phyloP scores from a whole-genome alignment of 2,329 filamentous ascomycete species.

The Chaetomium sp. region DNA sequence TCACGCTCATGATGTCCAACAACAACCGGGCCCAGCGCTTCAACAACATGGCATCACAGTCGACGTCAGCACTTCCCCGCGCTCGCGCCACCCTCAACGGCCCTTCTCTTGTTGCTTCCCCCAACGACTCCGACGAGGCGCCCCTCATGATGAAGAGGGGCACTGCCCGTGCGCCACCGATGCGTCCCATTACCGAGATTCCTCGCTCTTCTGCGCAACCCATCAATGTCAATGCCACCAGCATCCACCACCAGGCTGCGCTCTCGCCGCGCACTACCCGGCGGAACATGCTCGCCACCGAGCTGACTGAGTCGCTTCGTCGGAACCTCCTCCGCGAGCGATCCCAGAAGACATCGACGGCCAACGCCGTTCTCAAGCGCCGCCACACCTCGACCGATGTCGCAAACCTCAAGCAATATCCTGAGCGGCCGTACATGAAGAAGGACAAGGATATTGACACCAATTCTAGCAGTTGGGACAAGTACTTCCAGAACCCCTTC shows the following conservation, averaged over 20 bases:
- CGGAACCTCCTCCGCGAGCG: slow-evolving; percentile 92
- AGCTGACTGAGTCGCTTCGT: slow-evolving; percentile 86
- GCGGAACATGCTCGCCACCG: slow-evolving; percentile 90
- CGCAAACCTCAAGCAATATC: slow-evolving; percentile 77
- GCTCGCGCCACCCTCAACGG: slow-evolving; percentile 43
- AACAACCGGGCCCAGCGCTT: slow-evolving; percentile 64
- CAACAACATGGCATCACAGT: slow-evolving; percentile 60
- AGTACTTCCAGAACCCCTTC: slow-evolving; percentile 75
- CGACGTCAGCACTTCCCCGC: slow-evolving; percentile 63
- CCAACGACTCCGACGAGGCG: slow-evolving; percentile 56
- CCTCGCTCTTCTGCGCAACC: slow-evolving; percentile 66
- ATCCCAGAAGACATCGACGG: slow-evolving; percentile 85
- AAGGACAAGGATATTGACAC: slow-evolving; percentile 46
- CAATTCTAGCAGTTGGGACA: slow-evolving; percentile 72
- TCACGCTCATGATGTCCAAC: slow-evolving; percentile 85
- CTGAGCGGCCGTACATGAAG: slow-evolving; percentile 57
- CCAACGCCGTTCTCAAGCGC: slow-evolving; percentile 81
- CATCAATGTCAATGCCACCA: slow-evolving; percentile 67
- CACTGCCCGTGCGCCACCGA: slow-evolving; percentile 39
- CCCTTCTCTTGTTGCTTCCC: slow-evolving; percentile 41
- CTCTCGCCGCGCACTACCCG: slow-evolving; percentile 88
- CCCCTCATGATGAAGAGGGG: slow-evolving; percentile 59
- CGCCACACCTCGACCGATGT: slow-evolving; percentile 88
- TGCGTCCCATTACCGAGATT: slow-evolving; percentile 54
- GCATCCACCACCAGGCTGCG: slow-evolving; percentile 59